These are phyloP conservation scores for Camellia japonica DNA, from an alignment of 148 eudicot species.

Conservation along the genomic window DNA sequence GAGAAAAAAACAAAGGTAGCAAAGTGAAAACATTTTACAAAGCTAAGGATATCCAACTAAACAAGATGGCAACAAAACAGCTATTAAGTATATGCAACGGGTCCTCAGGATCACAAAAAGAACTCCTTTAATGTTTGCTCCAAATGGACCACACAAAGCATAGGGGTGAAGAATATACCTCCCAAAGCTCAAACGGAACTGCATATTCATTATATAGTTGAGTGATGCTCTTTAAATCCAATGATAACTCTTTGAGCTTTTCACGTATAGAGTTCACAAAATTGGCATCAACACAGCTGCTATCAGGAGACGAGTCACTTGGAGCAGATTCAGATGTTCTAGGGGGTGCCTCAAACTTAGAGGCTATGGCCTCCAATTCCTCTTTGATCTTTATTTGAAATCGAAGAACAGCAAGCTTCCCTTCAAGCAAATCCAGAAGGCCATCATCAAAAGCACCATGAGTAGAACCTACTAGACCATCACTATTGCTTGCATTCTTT, in stretches of 20 bases:
- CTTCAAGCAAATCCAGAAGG: constrained; percentile 89
- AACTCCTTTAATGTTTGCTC: too few species aligned
- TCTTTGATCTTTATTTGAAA: constrained; percentile 86
- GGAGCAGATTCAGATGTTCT: constrained; percentile 58
- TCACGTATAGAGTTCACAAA: constrained; percentile 39
- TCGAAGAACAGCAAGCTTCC: constrained; percentile 90
- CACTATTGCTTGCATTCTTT: constrained; percentile 63
- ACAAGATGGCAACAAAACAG: too few species aligned
- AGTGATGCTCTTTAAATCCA: constrained; percentile 83
- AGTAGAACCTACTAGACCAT: constrained; percentile 41
- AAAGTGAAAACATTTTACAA: too few species aligned
- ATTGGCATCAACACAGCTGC: constrained; percentile 36
- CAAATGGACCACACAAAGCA: too few species aligned
- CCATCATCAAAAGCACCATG: constrained; percentile 71
- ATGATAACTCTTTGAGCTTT: constrained; percentile 78
- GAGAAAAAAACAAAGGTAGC: too few species aligned
- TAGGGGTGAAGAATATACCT: constrained; percentile 45
- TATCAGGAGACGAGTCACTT: constrained; percentile 36
- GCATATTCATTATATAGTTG: constrained; percentile 93
- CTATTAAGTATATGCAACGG: too few species aligned
- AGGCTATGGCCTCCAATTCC: constrained; percentile 59
- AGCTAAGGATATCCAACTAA: too few species aligned
- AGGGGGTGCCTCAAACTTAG: constrained; percentile 50
- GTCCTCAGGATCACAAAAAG: too few species aligned
- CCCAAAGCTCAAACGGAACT: constrained; percentile 96